Percentiles rank a stretch among this genome's conserved stretches.
These are phyloP conservation scores for Marasmius oreades DNA, from an alignment of 1,284 basidiomycete species.

Conservation along the genomic window DNA sequence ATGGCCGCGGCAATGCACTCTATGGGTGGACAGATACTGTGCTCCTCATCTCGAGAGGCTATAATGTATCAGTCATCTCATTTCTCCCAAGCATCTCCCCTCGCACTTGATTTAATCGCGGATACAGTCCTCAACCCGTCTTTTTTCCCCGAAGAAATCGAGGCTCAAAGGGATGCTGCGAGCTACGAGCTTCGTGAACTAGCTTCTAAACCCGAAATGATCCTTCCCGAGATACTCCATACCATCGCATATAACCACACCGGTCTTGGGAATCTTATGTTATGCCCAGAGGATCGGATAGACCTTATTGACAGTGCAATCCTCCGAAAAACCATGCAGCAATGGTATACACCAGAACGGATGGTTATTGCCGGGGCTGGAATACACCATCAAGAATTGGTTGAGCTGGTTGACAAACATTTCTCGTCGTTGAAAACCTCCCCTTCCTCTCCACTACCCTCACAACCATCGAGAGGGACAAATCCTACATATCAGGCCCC, in stretches of 20 bases:
- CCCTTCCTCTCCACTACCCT: conserved; percentile 23
- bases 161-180: conserved; percentile 83
- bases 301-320: conserved; percentile 63
- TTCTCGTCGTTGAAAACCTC: conserved; percentile 71
- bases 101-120: conserved; percentile 85
- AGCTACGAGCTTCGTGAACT: conserved; percentile 94
- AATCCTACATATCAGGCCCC: conserved; percentile 29
- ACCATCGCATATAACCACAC: conserved; percentile 77
- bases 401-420: conserved; percentile 79
- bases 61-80: conserved; percentile 99
- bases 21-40: conserved; percentile 91
- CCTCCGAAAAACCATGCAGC: conserved; percentile 67
- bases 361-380: conserved; percentile 96
- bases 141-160: conserved; percentile 79
- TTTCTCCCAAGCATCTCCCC: conserved; percentile 80
- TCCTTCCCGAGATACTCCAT: conserved; percentile 92
- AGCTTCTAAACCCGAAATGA: conserved; percentile 87
- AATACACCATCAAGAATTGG: conserved; percentile 85
- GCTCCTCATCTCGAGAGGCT: conserved; percentile 88
- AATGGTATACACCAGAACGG: conserved; percentile 90
- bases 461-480: conserved; percentile 30
- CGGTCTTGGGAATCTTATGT: conserved; percentile 85
- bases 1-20: conserved; percentile 84
- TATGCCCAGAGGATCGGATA: conserved; percentile 87
- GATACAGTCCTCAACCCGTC: conserved; percentile 87